Evolutionary conservation across 495 filamentous ascomycete species (phyloP).

Genomic region (Neurospora hispaniola): DNA sequence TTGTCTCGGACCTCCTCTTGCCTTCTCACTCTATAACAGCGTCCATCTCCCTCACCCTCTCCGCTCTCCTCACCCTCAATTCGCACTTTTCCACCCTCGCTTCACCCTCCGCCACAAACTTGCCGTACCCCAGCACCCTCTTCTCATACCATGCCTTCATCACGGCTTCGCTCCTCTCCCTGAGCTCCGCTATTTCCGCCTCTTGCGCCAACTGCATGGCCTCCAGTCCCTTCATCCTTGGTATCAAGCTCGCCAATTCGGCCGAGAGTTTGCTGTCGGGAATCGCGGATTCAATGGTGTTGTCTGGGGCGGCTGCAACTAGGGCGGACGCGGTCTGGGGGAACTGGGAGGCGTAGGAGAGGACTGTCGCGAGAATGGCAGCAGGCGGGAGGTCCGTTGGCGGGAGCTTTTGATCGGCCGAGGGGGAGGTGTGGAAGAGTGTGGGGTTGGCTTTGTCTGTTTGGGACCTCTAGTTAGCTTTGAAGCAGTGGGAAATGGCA

Average conservation of each 20-base stretch:
- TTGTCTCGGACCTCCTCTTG: not conserved
- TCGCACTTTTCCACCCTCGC: conserved; percentile 57
- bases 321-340: conserved; percentile 68
- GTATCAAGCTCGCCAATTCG: conserved; percentile 55
- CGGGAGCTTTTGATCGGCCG: conserved; percentile 16
- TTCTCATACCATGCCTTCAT: conserved; percentile 75
- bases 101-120: conserved; percentile 68
- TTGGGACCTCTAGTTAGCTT: conserved; percentile 3
- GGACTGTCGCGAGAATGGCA: conserved; percentile 53
- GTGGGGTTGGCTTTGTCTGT: conserved; percentile 35
- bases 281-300: conserved; percentile 55
- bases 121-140: conserved; percentile 54
- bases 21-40: not conserved
- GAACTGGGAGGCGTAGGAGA: conserved; percentile 64
- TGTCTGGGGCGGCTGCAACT: conserved; percentile 43
- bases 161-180: conserved; percentile 59
- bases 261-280: conserved; percentile 59
- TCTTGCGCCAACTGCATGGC: conserved; percentile 58
- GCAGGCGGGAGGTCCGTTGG: conserved; percentile 33
- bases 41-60: conserved; percentile 28
- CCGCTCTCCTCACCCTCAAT: conserved; percentile 48
- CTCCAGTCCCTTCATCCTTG: conserved; percentile 58
- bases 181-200: conserved; percentile 58
- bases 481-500: not conserved
- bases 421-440: conserved; percentile 28